phyloP scores from a whole-genome alignment of 1,284 basidiomycete genomes.

The Lignosus rhinocerotis region DNA sequence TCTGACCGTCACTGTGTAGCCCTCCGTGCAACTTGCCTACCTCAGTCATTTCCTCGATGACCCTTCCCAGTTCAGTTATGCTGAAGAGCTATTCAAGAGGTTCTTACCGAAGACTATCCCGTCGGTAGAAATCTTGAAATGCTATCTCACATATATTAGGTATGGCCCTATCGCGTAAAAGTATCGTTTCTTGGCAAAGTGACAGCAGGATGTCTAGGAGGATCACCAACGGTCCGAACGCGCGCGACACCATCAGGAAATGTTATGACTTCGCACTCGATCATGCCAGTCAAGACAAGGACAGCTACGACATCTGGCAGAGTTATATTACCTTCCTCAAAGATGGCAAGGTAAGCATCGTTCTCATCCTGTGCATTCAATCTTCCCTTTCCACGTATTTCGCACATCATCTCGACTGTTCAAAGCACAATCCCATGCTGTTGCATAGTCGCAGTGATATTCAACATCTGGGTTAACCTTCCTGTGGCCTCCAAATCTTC shows the following conservation, averaged over 20 bases:
- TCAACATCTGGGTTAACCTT: too few species aligned
- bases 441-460: too few species aligned
- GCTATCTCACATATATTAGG: slow-evolving; percentile 83
- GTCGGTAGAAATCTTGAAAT: slow-evolving; percentile 85
- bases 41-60: slow-evolving; percentile 71
- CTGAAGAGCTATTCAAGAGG: slow-evolving; percentile 77
- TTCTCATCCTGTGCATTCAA: not conserved
- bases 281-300: slow-evolving; percentile 86
- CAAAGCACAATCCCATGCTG: too few species aligned
- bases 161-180: slow-evolving; percentile 37
- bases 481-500: too few species aligned
- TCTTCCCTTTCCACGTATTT: not conserved
- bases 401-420: not conserved
- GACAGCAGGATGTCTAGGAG: slow-evolving; percentile 28
- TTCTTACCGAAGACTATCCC: slow-evolving; percentile 77
- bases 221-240: slow-evolving; percentile 51
- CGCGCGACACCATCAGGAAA: slow-evolving; percentile 77
- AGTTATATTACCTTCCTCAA: slow-evolving; percentile 86
- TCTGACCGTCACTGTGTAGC: slow-evolving; percentile 41
- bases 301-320: slow-evolving; percentile 74
- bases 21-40: slow-evolving; percentile 78
- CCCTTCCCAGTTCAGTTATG: slow-evolving; percentile 62
- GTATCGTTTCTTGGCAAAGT: not conserved
- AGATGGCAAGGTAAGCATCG: slow-evolving; percentile 64
- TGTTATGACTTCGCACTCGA: slow-evolving; percentile 94